Base-by-base conservation (phyloP, 257 asterid species). In the Knoxia roxburghii region DNA sequence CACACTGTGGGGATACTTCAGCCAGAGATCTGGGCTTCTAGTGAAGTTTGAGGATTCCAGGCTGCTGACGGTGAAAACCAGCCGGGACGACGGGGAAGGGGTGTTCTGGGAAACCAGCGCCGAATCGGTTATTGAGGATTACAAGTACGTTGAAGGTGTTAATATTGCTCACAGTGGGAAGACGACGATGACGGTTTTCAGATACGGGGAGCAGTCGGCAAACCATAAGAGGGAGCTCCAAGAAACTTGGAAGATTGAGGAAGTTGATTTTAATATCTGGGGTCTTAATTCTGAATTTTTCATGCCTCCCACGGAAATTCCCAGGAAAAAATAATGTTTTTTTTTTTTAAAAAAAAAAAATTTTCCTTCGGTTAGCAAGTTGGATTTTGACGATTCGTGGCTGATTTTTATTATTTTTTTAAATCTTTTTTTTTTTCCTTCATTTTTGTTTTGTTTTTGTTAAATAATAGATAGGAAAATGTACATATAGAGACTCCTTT, bases 31-130 rank as follows among this genome's bases (percentile, higher is more conserved):
- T 6, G 98, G 98, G 1, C 83, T 92, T 10, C 76, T 92, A 4
- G 86, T 89, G 1, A 92, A 92, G 78, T 80, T 92, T 24, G 98
- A 92, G 78, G 98, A 92, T 27, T 89, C 98, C 0, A 77, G 85
- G 75, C 72, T 92, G 62, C 89, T 92, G 0, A 79, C 96, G 0
- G 96, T 92, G 6, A 92, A 86, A 66, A 89, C 95, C 12, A 77
- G 79, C 69, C 82, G 95, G 56, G 98, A 86, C 21, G 97, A 92
- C 10, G 91, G 94, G 0, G 98, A 86, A 39, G 85, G 85, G 0
- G 89, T 87, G 0, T 92, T 89, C 73, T 89, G 98, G 98, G 98
- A 92, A 54, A 89, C 97, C 6, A 89, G 97, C 86, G 84, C 89
- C 0, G 98, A 92, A 39, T 82, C 98, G 0, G 89, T 86, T 1